phyloP scores from a whole-genome alignment of 257 asterid genomes.

The Scutellaria minor region DNA sequence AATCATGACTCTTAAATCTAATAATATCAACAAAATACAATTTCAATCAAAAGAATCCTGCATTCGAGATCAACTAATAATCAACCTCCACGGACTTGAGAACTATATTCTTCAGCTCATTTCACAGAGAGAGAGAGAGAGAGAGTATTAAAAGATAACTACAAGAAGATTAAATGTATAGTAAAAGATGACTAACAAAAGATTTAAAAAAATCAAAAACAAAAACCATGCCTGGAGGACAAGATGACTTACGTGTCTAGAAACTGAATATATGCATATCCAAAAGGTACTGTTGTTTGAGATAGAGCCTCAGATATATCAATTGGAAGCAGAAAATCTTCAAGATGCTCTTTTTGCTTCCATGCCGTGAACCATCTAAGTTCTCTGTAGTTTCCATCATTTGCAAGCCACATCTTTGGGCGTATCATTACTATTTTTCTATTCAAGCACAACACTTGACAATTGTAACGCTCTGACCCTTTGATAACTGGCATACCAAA shows the following conservation, averaged over 20 bases:
- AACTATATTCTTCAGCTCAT: constrained; percentile 6
- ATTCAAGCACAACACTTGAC: constrained; percentile 85
- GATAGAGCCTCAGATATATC: constrained; percentile 71
- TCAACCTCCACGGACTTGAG: background rate
- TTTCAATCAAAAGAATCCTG: background rate
- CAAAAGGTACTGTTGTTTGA: constrained; percentile 78
- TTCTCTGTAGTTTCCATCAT: constrained; percentile 89
- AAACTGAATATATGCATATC: constrained; percentile 85
- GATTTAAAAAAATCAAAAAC: background rate
- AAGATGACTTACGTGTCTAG: constrained; percentile 69
- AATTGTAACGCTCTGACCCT: constrained; percentile 88
- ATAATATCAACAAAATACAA: background rate
- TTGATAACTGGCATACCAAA: constrained; percentile 92
- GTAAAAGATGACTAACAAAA: background rate
- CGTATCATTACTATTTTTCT: constrained; percentile 86
- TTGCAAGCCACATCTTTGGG: constrained; percentile 96
- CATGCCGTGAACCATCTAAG: constrained; percentile 97
- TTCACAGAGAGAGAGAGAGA: background rate
- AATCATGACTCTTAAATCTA: background rate
- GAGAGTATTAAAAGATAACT: too few species aligned
- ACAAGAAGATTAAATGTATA: background rate
- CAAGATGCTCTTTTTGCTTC: constrained; percentile 75
- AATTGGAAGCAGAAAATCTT: constrained; percentile 77
- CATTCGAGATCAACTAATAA: background rate
- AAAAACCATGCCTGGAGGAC: background rate